Conservation (phyloP, 768 basidiomycete genomes). For the Lepiota brunneoincarnata region DNA sequence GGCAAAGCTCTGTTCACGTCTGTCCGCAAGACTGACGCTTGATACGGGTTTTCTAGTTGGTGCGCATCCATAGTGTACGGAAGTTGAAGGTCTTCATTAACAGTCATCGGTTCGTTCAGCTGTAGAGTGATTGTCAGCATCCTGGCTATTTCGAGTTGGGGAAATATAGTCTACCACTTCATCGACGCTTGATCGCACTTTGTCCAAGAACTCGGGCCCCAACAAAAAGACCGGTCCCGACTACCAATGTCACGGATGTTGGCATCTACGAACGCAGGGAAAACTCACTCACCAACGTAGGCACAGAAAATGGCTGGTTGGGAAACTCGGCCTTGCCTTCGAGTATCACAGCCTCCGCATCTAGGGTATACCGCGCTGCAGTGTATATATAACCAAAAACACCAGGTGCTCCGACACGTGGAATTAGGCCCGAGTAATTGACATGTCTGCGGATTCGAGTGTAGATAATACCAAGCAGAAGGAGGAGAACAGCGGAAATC, state of each 20-base stretch:
- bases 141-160: neutral
- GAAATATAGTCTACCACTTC: constrained; percentile 24
- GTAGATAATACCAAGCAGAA: constrained; percentile 19
- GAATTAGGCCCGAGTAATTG: constrained; percentile 28
- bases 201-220: constrained; percentile 28
- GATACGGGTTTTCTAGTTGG: constrained; percentile 32
- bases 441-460: constrained; percentile 24
- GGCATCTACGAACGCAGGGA: neutral
- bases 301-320: constrained; percentile 30
- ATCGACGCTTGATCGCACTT: constrained; percentile 30
- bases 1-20: constrained; percentile 35
- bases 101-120: constrained; percentile 33
- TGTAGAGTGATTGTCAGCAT: constrained; percentile 11
- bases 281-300: constrained; percentile 28
- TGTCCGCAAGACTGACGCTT: constrained; percentile 31
- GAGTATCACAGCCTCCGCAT: constrained; percentile 25
- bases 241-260: constrained; percentile 14
- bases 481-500: constrained; percentile 15
- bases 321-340: constrained; percentile 27
- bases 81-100: constrained; percentile 34
- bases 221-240: constrained; percentile 32
- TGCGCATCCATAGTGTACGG: constrained; percentile 35
- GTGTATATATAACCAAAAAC: constrained; percentile 31
- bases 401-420: constrained; percentile 31
- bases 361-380: constrained; percentile 31